These are phyloP conservation scores for Tilletia setariae DNA, from an alignment of 1,284 basidiomycete genomes.

Conservation along the genomic window DNA sequence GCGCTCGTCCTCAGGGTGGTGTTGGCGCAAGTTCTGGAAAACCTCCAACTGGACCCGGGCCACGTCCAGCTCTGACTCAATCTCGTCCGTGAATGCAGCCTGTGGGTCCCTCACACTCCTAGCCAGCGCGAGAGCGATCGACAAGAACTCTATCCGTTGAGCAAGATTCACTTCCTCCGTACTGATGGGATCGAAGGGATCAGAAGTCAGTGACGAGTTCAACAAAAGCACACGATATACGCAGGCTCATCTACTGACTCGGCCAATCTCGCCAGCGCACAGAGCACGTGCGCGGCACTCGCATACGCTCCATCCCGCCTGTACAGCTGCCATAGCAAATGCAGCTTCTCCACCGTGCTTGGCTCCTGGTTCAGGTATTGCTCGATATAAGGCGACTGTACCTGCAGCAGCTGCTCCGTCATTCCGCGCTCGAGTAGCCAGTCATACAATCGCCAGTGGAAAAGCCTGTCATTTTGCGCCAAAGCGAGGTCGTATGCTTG, in stretches of 20 bases:
- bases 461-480: slow-evolving; percentile 72
- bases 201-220: background rate
- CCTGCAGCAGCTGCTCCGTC: slow-evolving; percentile 74
- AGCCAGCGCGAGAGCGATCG: slow-evolving; percentile 85
- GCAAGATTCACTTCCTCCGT: slow-evolving; percentile 35
- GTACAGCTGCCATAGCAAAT: slow-evolving; percentile 94
- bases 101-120: slow-evolving; percentile 59
- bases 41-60: slow-evolving; percentile 89
- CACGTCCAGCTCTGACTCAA: slow-evolving; percentile 95
- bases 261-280: slow-evolving; percentile 78
- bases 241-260: slow-evolving; percentile 66
- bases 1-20: slow-evolving; percentile 57
- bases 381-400: slow-evolving; percentile 74
- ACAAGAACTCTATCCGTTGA: slow-evolving; percentile 50
- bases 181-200: background rate
- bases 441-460: slow-evolving; percentile 90
- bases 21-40: slow-evolving; percentile 54
- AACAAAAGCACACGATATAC: background rate
- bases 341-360: slow-evolving; percentile 74
- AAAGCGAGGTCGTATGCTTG: slow-evolving; percentile 48
- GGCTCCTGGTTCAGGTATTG: slow-evolving; percentile 79
- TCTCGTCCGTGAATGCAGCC: slow-evolving; percentile 65
- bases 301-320: slow-evolving; percentile 66
- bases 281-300: slow-evolving; percentile 82
- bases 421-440: slow-evolving; percentile 79